A percentile compares a stretch with the other conserved stretches of the same genome.
Conservation (phyloP, 176 grass and related monocot species). For the Triticum monococcum region DNA sequence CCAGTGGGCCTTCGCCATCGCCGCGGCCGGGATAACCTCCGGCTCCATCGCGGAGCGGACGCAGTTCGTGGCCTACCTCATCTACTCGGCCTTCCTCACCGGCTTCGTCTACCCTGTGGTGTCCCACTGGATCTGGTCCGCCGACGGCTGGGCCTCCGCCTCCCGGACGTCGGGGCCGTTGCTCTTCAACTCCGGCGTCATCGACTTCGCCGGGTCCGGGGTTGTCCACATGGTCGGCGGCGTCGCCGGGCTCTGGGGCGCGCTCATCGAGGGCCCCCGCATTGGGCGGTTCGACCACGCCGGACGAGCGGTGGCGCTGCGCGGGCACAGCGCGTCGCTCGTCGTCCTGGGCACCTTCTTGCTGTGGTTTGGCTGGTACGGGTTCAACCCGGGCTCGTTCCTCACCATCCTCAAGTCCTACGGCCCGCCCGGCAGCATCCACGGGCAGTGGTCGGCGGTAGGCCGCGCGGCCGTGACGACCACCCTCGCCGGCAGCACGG, state of each 20-base stretch:
- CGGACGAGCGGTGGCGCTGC: constrained; percentile 56
- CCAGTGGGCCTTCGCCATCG: constrained; percentile 94
- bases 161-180: constrained; percentile 28
- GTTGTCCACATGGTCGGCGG: constrained; percentile 79
- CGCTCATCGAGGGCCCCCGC: constrained; percentile 69
- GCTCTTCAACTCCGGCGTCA: constrained; percentile 62
- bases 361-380: constrained; percentile 74
- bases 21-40: constrained; percentile 82
- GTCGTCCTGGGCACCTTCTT: constrained; percentile 75
- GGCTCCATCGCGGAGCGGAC: constrained; percentile 90
- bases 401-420: constrained; percentile 58
- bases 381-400: constrained; percentile 74
- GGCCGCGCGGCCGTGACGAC: constrained; percentile 67
- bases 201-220: constrained; percentile 78
- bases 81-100: constrained; percentile 88
- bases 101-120: constrained; percentile 91
- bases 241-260: constrained; percentile 67
- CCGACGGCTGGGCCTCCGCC: constrained; percentile 60
- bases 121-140: constrained; percentile 83
- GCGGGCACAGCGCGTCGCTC: constrained; percentile 64
- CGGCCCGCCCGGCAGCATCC: constrained; percentile 39
- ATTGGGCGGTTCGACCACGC: constrained; percentile 62
- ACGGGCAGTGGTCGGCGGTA: constrained; percentile 78
- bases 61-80: constrained; percentile 83
- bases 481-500: constrained; percentile 66